These are phyloP conservation scores for Boletus rubescentipes DNA, from an alignment of 768 basidiomycete genomes.

Conservation along the genomic window DNA sequence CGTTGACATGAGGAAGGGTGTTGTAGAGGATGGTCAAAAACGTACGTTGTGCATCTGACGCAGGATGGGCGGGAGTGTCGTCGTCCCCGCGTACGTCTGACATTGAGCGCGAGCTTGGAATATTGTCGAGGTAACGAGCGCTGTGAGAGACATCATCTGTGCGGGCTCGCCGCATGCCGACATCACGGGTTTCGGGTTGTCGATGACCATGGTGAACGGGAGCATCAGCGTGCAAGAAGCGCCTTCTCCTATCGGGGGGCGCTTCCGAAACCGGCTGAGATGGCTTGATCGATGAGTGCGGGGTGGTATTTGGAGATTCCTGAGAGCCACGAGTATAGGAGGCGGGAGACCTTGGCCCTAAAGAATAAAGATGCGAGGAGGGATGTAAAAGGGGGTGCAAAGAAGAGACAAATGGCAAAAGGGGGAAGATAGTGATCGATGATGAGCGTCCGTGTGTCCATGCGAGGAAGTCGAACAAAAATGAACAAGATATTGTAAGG, in stretches of 20 bases:
- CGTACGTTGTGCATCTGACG: slow-evolving; percentile 39
- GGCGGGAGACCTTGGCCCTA: slow-evolving; percentile 42
- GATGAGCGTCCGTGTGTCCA: slow-evolving; percentile 43
- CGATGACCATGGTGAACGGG: slow-evolving; percentile 12
- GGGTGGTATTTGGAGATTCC: slow-evolving; percentile 15
- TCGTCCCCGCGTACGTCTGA: slow-evolving; percentile 19
- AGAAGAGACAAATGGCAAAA: slow-evolving; percentile 31
- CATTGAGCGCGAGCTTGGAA: slow-evolving; percentile 20
- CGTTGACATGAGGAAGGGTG: slow-evolving; percentile 29
- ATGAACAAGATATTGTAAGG: slow-evolving; percentile 31
- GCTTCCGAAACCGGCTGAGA: slow-evolving; percentile 13
- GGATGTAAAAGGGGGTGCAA: slow-evolving; percentile 30
- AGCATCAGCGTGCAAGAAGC: slow-evolving; percentile 24
- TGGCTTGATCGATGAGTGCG: slow-evolving; percentile 16
- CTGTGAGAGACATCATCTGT: slow-evolving; percentile 19
- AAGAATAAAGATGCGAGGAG: slow-evolving; percentile 36
- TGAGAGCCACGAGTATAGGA: slow-evolving; percentile 33
- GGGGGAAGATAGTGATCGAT: slow-evolving; percentile 37
- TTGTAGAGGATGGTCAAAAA: slow-evolving; percentile 31
- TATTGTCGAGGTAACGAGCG: slow-evolving; percentile 15
- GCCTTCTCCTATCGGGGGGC: slow-evolving; percentile 12
- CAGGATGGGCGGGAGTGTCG: slow-evolving; percentile 18
- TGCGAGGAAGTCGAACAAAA: slow-evolving; percentile 39
- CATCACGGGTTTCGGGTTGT: slow-evolving; percentile 15
- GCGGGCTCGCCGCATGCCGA: slow-evolving; percentile 15